phyloP scores from a whole-genome alignment of 2,329 filamentous ascomycete genomes.

The Chaetomiaceae sp. region DNA sequence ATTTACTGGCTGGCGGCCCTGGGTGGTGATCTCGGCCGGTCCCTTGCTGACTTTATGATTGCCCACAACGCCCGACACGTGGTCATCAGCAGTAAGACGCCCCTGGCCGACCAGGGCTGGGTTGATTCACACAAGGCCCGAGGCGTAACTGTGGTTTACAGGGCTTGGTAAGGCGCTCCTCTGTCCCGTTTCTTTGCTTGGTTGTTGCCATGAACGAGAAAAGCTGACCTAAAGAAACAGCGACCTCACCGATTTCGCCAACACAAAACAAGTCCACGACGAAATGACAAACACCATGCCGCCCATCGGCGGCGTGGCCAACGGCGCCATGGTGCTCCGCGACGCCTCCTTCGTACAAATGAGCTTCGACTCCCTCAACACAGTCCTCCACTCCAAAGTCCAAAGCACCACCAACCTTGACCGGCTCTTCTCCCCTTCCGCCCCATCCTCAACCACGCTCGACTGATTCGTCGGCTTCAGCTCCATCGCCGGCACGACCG shows the following conservation, averaged over 20 bases:
- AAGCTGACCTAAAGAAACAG: neutral
- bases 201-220: no score
- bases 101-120: no score
- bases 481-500: constrained; percentile 25
- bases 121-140: no score
- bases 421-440: constrained; percentile 27
- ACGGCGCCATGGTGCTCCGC: constrained; percentile 2
- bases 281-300: neutral
- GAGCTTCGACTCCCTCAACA: constrained; percentile 13
- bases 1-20: no score
- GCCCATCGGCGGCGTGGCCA: neutral
- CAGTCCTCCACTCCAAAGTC: constrained; percentile 31
- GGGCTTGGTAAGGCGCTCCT: no score
- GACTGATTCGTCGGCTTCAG: constrained; percentile 35
- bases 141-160: no score
- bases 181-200: no score
- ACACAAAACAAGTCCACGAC: no score
- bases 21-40: no score
- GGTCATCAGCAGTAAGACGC: no score
- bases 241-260: constrained; percentile 20
- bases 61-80: no score
- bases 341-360: neutral
- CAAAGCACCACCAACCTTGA: constrained; percentile 29
- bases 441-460: constrained; percentile 24
- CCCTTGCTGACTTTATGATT: no score